Base-by-base conservation (phyloP, 179 eudicot species). In the Drosera spatulata region DNA sequence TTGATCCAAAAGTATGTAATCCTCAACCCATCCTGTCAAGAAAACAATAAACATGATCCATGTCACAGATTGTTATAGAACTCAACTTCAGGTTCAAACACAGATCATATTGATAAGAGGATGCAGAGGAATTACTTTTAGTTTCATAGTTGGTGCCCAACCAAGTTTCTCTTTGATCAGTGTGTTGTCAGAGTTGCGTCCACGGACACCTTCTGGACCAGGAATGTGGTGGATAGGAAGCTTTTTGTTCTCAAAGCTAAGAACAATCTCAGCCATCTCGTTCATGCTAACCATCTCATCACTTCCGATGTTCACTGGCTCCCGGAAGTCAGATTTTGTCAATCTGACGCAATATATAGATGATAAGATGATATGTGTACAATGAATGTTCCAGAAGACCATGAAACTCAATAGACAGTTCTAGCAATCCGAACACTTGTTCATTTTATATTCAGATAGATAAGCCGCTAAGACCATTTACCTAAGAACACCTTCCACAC, bases 121-220 rank as follows among this genome's bases (percentile, higher is more conserved):
- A 10, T 3, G 10, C 42, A 33, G 41, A 33, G 88, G 61, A 89
- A 88, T 33, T 54, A 64, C 67, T 60, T 55, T 64, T 9, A 64
- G 48, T 64, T 48, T 64, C 67, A 64, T 64, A 6, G 67, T 64
- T 55, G 67, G 67, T 55, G 67, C 67, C 67, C 67, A 64, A 9
- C 67, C 67, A 13, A 64, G 67, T 81, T 88, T 91, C 69, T 91
- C 98, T 62, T 88, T 91, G 41, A 91, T 91, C 49, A 91, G 73
- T 10, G 96, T 86, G 73, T 93, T 93, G 77, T 93, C 99, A 1
- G 99, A 93, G 75, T 93, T 93, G 58, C 99, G 85, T 45, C 99
- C 99, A 68, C 99, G 95, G 14, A 93, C 99, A 66, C 99, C 99
- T 74, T 93, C 99, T 22, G 99, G 99, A 22, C 99, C 99, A 1